Percentiles rank a stretch among this genome's conserved stretches.
Evolutionary conservation across 768 basidiomycete genomes (phyloP).

Genomic region (Termitomyces bulborhizus): DNA sequence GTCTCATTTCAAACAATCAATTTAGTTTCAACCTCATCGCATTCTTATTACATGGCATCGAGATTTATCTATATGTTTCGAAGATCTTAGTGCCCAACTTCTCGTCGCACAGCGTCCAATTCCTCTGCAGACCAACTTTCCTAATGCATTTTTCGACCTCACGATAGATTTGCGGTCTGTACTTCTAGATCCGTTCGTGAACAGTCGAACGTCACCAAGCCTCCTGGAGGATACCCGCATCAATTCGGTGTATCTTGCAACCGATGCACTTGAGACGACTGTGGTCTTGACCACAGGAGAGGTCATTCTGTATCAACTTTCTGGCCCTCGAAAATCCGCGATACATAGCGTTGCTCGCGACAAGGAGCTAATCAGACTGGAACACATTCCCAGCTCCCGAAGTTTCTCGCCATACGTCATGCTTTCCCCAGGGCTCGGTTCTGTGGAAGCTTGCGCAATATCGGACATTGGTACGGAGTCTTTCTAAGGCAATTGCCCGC

Average conservation of each 20-base stretch:
- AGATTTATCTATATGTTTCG: conserved; percentile 63
- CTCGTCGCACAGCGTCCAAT: conserved; percentile 39
- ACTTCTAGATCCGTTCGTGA: conserved; percentile 38
- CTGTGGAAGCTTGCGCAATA: conserved; percentile 49
- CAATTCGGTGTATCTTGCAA: conserved; percentile 40
- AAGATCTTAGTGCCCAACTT: conserved; percentile 69
- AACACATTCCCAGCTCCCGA: conserved; percentile 35
- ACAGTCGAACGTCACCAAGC: conserved; percentile 19
- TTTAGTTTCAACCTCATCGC: conserved; percentile 55
- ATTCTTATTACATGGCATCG: conserved; percentile 58
- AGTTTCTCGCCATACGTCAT: conserved; percentile 58
- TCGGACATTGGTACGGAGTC: conserved; percentile 62
- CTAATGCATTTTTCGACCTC: conserved; percentile 54
- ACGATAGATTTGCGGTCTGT: conserved; percentile 51
- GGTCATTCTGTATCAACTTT: conserved; percentile 43
- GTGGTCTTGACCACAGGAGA: conserved; percentile 52
- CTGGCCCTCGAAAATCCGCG: conserved; percentile 13
- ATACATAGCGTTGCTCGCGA: conserved; percentile 24
- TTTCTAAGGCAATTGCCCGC: background rate
- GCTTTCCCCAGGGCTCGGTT: conserved; percentile 41
- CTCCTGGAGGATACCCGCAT: conserved; percentile 28
- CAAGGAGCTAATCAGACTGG: conserved; percentile 47
- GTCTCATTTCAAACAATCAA: background rate
- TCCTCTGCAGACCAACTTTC: conserved; percentile 58
- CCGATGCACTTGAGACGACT: conserved; percentile 52